Conservation (phyloP, 208 protist genomes). For the Vickermania spadyakhi region DNA sequence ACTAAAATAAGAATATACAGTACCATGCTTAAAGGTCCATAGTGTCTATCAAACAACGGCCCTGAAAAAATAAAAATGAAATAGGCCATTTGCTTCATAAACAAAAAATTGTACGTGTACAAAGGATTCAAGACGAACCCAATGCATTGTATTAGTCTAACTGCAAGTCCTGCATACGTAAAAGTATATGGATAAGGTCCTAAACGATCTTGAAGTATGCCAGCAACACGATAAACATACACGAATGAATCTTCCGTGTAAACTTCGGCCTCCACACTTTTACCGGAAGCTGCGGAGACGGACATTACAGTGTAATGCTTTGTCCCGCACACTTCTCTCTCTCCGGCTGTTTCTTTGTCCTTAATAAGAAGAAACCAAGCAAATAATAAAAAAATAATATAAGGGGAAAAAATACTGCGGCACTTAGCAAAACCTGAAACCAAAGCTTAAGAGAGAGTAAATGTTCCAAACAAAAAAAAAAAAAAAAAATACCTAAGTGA, state of each 20-base stretch:
- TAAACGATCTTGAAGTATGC: background rate
- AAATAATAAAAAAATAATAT: too few relatives aligned
- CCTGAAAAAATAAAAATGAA: conserved; percentile 6
- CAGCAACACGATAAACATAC: conserved; percentile 2
- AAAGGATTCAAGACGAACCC: conserved; percentile 2
- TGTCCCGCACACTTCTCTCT: too few relatives aligned
- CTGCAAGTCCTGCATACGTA: background rate
- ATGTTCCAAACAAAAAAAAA: too few relatives aligned
- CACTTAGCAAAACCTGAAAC: too few relatives aligned
- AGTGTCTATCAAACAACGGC: conserved; percentile 8
- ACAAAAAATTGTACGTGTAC: background rate
- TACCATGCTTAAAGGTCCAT: conserved; percentile 4
- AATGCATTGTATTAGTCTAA: conserved; percentile 6
- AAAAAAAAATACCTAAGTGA: too few relatives aligned
- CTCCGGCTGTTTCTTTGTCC: too few relatives aligned
- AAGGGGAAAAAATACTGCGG: too few relatives aligned
- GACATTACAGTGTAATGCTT: too few relatives aligned
- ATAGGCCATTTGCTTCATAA: background rate
- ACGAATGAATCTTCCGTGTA: background rate
- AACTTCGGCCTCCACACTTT: conserved; percentile 4
- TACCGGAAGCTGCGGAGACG: conserved; percentile 4
- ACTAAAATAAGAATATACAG: conserved; percentile 6
- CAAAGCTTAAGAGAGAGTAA: too few relatives aligned
- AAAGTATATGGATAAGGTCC: conserved; percentile 4
- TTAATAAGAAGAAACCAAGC: too few relatives aligned